phyloP scores from a whole-genome alignment of 2,329 filamentous ascomycete species.

The Venturia nashicola region DNA sequence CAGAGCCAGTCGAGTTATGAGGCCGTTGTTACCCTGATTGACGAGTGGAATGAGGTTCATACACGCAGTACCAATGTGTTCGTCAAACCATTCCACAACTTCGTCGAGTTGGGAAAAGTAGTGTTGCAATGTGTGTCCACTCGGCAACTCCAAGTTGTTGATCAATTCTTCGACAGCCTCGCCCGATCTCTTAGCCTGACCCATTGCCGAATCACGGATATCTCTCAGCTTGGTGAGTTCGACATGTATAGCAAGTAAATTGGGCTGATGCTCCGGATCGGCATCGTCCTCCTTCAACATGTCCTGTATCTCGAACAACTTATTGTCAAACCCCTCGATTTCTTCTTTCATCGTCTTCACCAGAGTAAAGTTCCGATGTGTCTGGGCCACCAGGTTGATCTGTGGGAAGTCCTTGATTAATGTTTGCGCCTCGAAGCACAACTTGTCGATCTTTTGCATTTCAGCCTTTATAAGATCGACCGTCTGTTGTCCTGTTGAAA shows the following conservation, averaged over 20 bases:
- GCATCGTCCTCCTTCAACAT: conserved; percentile 75
- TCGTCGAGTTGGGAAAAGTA: conserved; percentile 81
- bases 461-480: conserved; percentile 93
- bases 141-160: conserved; percentile 50
- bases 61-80: conserved; percentile 79
- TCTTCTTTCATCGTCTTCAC: conserved; percentile 89
- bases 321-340: conserved; percentile 81
- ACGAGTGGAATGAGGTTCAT: conserved; percentile 83
- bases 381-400: conserved; percentile 84
- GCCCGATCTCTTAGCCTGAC: conserved; percentile 71
- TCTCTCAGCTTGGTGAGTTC: conserved; percentile 84
- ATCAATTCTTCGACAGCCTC: conserved; percentile 72
- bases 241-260: conserved; percentile 80
- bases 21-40: conserved; percentile 70
- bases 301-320: conserved; percentile 77
- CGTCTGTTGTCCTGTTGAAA: conserved; percentile 81
- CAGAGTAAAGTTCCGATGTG: conserved; percentile 90
- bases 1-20: conserved; percentile 83
- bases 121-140: conserved; percentile 65
- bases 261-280: conserved; percentile 82
- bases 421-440: conserved; percentile 92
- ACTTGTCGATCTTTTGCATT: conserved; percentile 95
- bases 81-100: conserved; percentile 88
- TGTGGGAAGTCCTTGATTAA: conserved; percentile 95
- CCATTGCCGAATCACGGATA: conserved; percentile 91